A percentile compares a stretch with the other conserved stretches of the same genome.
Conservation (phyloP, 305 asterid species). For the Plantago rigida region DNA sequence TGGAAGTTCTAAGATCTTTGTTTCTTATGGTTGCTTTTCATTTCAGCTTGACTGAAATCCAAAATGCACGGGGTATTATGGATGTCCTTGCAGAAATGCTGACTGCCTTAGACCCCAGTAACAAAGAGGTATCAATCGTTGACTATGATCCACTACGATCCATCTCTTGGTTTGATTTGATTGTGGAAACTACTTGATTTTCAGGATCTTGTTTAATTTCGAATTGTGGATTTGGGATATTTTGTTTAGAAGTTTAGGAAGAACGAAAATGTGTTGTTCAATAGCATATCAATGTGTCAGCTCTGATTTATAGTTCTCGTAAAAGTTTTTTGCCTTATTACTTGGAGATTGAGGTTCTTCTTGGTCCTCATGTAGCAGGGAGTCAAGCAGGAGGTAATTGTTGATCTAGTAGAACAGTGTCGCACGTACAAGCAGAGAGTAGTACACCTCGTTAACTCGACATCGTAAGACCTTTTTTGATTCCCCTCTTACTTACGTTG, state of each 20-base stretch:
- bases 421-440: slow-evolving; percentile 93
- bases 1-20: slow-evolving; percentile 21
- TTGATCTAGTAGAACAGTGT: slow-evolving; percentile 93
- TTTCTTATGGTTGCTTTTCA: slow-evolving; percentile 9
- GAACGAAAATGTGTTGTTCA: background rate
- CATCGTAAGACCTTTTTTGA: slow-evolving; percentile 67
- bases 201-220: too few relatives aligned
- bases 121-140: slow-evolving; percentile 64
- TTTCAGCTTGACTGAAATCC: slow-evolving; percentile 80
- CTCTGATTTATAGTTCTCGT: background rate
- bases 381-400: slow-evolving; percentile 85
- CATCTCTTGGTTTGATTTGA: too few relatives aligned
- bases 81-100: slow-evolving; percentile 97
- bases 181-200: too few relatives aligned
- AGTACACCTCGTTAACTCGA: slow-evolving; percentile 93
- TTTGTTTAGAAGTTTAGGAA: too few relatives aligned
- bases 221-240: too few relatives aligned
- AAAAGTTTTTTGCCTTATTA: background rate
- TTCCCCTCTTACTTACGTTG: slow-evolving; percentile 7
- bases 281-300: too few relatives aligned
- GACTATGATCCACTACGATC: background rate
- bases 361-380: slow-evolving; percentile 48
- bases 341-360: slow-evolving; percentile 12
- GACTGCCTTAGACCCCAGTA: slow-evolving; percentile 81
- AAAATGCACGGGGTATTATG: slow-evolving; percentile 96